Percentiles rank a stretch among this genome's conserved stretches.
phyloP scores from a whole-genome alignment of 257 asterid genomes.

The Capsicum chinense region DNA sequence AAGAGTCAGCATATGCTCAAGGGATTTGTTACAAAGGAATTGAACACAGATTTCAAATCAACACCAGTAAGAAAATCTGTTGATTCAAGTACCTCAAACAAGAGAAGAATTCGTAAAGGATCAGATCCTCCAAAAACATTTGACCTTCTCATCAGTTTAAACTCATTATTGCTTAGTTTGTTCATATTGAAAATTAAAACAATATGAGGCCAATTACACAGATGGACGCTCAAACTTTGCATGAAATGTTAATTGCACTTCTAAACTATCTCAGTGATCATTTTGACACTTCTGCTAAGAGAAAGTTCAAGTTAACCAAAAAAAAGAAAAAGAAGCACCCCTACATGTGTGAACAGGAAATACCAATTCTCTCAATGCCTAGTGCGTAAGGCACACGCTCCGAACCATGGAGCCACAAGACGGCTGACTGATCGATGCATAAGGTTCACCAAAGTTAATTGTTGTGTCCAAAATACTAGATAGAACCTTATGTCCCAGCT shows the following conservation, averaged over 20 bases:
- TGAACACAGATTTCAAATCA: constrained; percentile 38
- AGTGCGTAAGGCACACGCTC: background rate
- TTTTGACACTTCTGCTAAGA: background rate
- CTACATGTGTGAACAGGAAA: background rate
- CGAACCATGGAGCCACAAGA: background rate
- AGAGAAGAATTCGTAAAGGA: constrained; percentile 60
- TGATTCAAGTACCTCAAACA: constrained; percentile 58
- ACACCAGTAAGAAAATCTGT: constrained; percentile 24
- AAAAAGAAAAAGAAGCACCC: too few species aligned
- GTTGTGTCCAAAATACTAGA: background rate
- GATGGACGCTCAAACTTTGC: too few species aligned
- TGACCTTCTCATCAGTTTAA: constrained; percentile 39
- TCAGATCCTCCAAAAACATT: constrained; percentile 49
- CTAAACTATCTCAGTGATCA: too few species aligned
- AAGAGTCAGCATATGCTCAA: constrained; percentile 37
- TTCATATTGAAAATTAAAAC: background rate
- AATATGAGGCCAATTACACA: too few species aligned
- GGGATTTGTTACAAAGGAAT: constrained; percentile 36
- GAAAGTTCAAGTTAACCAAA: background rate
- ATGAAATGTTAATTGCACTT: too few species aligned
- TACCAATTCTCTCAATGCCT: background rate
- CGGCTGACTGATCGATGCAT: background rate
- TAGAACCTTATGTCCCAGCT: background rate
- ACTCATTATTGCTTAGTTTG: constrained; percentile 46
- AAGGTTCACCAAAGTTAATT: background rate